These are phyloP conservation scores for Davidsoniella eucalypti DNA, from an alignment of 2,329 filamentous ascomycete species.

Conservation along the genomic window DNA sequence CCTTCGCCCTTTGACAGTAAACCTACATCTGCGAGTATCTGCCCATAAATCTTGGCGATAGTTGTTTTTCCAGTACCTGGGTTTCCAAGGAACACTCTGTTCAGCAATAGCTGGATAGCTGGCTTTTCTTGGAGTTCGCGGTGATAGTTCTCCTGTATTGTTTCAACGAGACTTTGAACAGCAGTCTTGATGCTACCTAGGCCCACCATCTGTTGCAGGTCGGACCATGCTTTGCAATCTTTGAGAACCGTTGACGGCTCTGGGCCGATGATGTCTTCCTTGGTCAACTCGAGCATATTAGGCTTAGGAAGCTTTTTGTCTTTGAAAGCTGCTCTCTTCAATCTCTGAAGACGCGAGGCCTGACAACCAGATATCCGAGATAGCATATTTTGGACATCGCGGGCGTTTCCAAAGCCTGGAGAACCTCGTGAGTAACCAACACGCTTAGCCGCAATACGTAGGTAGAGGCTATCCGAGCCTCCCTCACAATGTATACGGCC, in stretches of 20 bases:
- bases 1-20: conserved; percentile 51
- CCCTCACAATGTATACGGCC: conserved; percentile 42
- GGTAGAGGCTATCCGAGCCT: conserved; percentile 42
- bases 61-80: conserved; percentile 67
- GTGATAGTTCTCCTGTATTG: conserved; percentile 45
- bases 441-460: conserved; percentile 43
- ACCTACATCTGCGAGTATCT: conserved; percentile 50
- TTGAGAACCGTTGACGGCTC: conserved; percentile 39
- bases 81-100: conserved; percentile 52
- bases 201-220: conserved; percentile 42
- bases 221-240: conserved; percentile 37
- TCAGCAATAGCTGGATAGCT: conserved; percentile 43
- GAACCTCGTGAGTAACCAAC: conserved; percentile 45
- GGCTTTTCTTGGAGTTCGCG: conserved; percentile 47
- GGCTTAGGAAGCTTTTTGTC: conserved; percentile 21
- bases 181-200: conserved; percentile 45
- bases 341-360: conserved; percentile 30
- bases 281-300: conserved; percentile 29
- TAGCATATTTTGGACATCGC: conserved; percentile 47
- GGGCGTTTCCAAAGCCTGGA: conserved; percentile 58
- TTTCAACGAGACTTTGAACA: conserved; percentile 41
- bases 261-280: conserved; percentile 56
- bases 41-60: conserved; percentile 55
- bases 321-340: conserved; percentile 17
- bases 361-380: conserved; percentile 40